Evolutionary conservation across 2,329 filamentous ascomycete species (phyloP), one percentile per base, ranked within the genome.

Genomic region (Thelonectria rubi): DNA sequence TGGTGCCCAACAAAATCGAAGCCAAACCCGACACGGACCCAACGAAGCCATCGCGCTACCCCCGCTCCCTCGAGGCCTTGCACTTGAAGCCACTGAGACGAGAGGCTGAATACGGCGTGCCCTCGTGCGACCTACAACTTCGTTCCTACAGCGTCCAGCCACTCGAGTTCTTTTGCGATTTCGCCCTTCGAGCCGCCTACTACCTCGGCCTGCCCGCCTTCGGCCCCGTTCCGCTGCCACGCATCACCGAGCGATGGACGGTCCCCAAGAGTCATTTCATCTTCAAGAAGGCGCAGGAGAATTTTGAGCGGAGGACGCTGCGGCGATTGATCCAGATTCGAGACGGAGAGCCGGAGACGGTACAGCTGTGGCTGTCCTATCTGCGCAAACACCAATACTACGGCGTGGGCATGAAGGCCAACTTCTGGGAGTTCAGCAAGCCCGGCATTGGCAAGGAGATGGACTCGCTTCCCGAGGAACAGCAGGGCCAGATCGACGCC

Each of bases 341-440:
- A 67, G 95, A 98, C 73, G 95, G 93, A 0, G 85, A 97, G 72
- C 89, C 93, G 1, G 92, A 97, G 75, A 90, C 88, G 1, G 93
- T 99, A 37, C 91, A 96, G 77, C 78, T 94, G 26, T 99, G 95
- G 95, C 81, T 99, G 60, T 93, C 93, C 0, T 98, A 97, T 75
- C 77, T 99, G 74, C 87, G 91, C 73, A 97, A 97, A 79, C 91
- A 97, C 75, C 92, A 93, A 43, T 97, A 95, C 76, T 92, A 96
- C 69, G 95, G 95, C n/a, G 90, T 98, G 42, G 95, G 95, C 72
- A 96, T 99, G 93, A 99, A 99, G 84, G 95, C 95, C 55, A 97
- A 99, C 76, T 86, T 98, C 51, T 99, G 91, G 88, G 92, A 97
- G 74, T 94, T 92, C 77, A 88, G 91, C 72, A 85, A 86, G 59